phyloP scores from a whole-genome alignment of 306 rosid species.

The Abrus precatorius region DNA sequence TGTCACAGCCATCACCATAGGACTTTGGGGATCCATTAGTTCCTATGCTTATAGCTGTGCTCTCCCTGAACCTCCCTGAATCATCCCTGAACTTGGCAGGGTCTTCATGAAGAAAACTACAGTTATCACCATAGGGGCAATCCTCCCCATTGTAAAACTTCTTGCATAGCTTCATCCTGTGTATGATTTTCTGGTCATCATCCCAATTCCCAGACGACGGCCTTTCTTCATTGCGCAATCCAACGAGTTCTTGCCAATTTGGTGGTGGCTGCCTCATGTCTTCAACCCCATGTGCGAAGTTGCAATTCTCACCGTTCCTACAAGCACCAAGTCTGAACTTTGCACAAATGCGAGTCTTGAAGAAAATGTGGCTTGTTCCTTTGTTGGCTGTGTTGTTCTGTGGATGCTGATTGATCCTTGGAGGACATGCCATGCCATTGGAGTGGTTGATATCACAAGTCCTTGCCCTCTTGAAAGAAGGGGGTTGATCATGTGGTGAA shows the following conservation, averaged over 20 bases:
- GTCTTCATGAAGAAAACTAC: constrained; percentile 92
- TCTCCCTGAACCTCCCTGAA: constrained; percentile 72
- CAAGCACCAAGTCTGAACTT: constrained; percentile 77
- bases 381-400: constrained; percentile 59
- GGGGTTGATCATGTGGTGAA: constrained; percentile 53
- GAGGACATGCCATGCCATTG: constrained; percentile 35
- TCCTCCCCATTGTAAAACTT: constrained; percentile 90
- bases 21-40: constrained; percentile 62
- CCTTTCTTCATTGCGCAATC: constrained; percentile 62
- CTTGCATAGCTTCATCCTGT: constrained; percentile 94
- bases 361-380: constrained; percentile 76
- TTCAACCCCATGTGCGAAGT: constrained; percentile 91
- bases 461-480: constrained; percentile 69
- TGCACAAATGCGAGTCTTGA: constrained; percentile 87
- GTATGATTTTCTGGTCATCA: constrained; percentile 89
- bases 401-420: constrained; percentile 49
- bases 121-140: constrained; percentile 92
- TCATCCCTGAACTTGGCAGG: constrained; percentile 87
- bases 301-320: constrained; percentile 86
- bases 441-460: constrained; percentile 54
- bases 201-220: constrained; percentile 66
- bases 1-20: constrained; percentile 52
- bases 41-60: constrained; percentile 78
- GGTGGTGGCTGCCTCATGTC: constrained; percentile 92
- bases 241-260: constrained; percentile 95